Conservation (phyloP, 192 early-diverging fungal genomes). For the Thamnidium elegans region DNA sequence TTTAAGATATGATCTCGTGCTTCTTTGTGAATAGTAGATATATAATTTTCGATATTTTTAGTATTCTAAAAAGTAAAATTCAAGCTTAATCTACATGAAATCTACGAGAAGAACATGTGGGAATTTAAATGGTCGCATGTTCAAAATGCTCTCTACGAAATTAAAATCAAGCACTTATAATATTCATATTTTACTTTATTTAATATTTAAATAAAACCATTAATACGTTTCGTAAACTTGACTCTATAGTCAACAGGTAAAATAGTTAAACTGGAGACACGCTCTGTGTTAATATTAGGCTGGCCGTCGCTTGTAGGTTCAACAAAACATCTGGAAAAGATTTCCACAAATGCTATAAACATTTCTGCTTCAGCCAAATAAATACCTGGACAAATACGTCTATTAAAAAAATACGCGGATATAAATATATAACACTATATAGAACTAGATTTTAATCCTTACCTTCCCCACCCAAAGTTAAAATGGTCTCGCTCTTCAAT, state of each 20-base stretch:
- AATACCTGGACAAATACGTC: conserved; percentile 18
- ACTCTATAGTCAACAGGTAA: neutral
- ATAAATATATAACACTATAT: neutral
- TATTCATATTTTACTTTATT: too few species aligned
- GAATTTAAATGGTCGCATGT: too few species aligned
- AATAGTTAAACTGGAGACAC: neutral
- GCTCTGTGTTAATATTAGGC: neutral
- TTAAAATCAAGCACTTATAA: too few species aligned
- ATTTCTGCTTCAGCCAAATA: conserved; percentile 5
- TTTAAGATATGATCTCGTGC: too few species aligned
- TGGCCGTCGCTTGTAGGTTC: neutral
- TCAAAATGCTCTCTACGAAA: too few species aligned
- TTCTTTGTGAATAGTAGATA: too few species aligned
- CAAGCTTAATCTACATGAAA: too few species aligned
- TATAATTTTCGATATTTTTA: too few species aligned
- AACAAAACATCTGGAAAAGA: neutral
- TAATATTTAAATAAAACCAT: too few species aligned
- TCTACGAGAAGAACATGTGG: too few species aligned
- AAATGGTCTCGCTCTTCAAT: conserved; percentile 12
- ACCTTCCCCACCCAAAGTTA: conserved; percentile 26
- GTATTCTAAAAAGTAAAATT: too few species aligned
- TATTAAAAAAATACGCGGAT: neutral
- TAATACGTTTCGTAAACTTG: neutral
- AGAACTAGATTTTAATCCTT: neutral
- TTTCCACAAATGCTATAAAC: neutral